Percentiles rank a stretch among this genome's conserved stretches.
These are phyloP conservation scores for Dissoconium aciculare DNA, from an alignment of 2,329 filamentous ascomycete genomes.

Conservation along the genomic window DNA sequence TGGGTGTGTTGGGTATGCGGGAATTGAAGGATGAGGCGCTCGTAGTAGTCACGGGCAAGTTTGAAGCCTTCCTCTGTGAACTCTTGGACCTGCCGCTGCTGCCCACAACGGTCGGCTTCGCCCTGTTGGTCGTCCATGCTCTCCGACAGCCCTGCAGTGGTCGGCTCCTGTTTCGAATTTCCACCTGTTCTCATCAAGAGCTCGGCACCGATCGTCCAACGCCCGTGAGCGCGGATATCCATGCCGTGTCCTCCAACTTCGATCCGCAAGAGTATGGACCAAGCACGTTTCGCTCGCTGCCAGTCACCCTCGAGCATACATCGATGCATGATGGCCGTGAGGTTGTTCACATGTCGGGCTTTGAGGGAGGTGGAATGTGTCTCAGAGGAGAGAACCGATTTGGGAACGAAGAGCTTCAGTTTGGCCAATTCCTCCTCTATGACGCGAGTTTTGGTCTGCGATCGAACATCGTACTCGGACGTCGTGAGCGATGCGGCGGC, in stretches of 20 bases:
- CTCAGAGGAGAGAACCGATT: constrained; percentile 11
- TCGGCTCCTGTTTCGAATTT: constrained; percentile 2
- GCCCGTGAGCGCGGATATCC: constrained; percentile 52
- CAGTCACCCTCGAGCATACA: constrained; percentile 60
- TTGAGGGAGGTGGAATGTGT: constrained; percentile 24
- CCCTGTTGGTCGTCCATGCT: constrained; percentile 1
- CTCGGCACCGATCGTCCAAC: constrained; percentile 78
- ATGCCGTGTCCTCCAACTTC: constrained; percentile 42
- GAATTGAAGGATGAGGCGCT: constrained; percentile 61
- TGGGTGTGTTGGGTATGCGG: constrained; percentile 51
- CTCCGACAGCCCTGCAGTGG: constrained; percentile 3
- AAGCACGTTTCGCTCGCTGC: constrained; percentile 55
- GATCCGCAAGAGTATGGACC: constrained; percentile 55
- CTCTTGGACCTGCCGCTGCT: too few relatives aligned
- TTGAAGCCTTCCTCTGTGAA: constrained; percentile 35
- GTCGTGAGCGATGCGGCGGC: constrained; percentile 18
- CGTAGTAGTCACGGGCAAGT: constrained; percentile 54
- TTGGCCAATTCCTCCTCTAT: constrained; percentile 28
- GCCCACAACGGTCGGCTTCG: constrained; percentile 5
- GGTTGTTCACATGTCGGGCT: constrained; percentile 46
- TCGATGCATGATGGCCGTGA: constrained; percentile 56
- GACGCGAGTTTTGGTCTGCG: constrained; percentile 10
- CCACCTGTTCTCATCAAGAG: constrained; percentile 49
- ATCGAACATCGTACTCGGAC: too few relatives aligned
- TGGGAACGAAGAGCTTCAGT: constrained; percentile 29